phyloP scores from a whole-genome alignment of 768 basidiomycete species.

The Leucosporidium scottii region DNA sequence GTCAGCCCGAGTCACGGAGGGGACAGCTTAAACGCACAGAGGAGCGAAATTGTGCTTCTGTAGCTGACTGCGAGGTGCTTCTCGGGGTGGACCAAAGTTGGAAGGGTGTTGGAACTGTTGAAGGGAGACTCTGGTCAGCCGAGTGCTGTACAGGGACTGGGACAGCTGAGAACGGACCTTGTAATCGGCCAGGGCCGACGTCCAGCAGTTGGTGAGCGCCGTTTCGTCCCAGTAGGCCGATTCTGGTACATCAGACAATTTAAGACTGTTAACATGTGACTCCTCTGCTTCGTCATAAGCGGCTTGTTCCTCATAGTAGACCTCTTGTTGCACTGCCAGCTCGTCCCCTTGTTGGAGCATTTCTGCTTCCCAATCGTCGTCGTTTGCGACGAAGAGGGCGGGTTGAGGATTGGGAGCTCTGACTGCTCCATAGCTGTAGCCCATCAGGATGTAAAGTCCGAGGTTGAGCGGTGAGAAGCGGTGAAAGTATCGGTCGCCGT shows the following conservation, averaged over 20 bases:
- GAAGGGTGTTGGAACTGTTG: conserved; percentile 3
- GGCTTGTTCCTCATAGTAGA: no score
- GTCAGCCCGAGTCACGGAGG: neutral
- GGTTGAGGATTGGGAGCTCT: no score
- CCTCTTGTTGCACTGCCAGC: no score
- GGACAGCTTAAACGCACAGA: conserved; percentile 7
- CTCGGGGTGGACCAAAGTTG: conserved; percentile 13
- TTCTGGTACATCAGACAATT: conserved; percentile 8
- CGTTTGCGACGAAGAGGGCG: neutral
- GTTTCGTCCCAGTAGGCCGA: conserved; percentile 20
- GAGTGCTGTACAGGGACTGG: no score
- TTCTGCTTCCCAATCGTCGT: neutral
- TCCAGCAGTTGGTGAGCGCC: conserved; percentile 26
- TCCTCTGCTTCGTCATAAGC: no score
- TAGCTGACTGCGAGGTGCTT: conserved; percentile 9
- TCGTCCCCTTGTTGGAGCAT: neutral
- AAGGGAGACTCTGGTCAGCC: neutral
- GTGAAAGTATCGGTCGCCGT: no score
- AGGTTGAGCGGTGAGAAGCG: no score
- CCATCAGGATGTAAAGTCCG: no score
- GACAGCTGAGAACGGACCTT: conserved; percentile 8
- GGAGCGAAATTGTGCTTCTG: conserved; percentile 20
- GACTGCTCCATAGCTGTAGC: no score
- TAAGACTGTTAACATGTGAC: no score
- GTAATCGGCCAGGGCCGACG: conserved; percentile 18